Evolutionary conservation across 352 stramenopile genomes (phyloP).

Genomic region (Pythium folliculosum): DNA sequence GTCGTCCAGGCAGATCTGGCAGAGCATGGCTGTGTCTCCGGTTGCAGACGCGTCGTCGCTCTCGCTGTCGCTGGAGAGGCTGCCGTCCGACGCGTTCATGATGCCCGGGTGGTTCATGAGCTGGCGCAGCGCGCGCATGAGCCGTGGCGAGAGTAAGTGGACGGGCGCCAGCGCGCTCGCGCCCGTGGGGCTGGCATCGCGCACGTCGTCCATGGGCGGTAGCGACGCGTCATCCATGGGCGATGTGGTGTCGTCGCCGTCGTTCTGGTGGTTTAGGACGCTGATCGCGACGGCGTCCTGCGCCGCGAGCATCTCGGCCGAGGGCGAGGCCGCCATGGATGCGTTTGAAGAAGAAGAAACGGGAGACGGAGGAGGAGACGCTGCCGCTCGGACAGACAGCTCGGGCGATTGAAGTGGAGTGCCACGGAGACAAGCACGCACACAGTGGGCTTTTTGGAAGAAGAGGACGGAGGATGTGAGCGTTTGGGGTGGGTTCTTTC

Average conservation of each 20-base stretch:
- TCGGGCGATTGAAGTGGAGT: too few relatives aligned
- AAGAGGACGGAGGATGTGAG: too few relatives aligned
- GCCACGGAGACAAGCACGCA: too few relatives aligned
- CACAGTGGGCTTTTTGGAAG: too few relatives aligned
- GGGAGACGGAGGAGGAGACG: too few relatives aligned
- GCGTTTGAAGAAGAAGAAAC: too few relatives aligned
- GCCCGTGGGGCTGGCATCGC: slow-evolving; percentile 6
- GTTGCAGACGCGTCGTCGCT: not conserved
- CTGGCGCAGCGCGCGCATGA: slow-evolving; percentile 15
- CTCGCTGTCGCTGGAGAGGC: slow-evolving; percentile 11
- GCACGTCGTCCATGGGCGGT: slow-evolving; percentile 7
- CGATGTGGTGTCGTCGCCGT: not conserved
- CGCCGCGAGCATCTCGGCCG: not conserved
- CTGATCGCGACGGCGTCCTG: slow-evolving; percentile 1
- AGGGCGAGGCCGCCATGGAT: too few relatives aligned
- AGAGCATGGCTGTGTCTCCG: not conserved
- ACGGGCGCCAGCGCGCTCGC: not conserved
- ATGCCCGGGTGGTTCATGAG: slow-evolving; percentile 14
- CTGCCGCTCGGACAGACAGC: too few relatives aligned
- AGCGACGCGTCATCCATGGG: too few relatives aligned
- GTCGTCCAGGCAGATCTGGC: slow-evolving; percentile 32
- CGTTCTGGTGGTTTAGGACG: not conserved
- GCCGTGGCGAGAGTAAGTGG: slow-evolving; percentile 6
- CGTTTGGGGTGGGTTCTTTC: too few relatives aligned
- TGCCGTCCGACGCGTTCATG: slow-evolving; percentile 12